These are phyloP conservation scores for Epichloe sibirici DNA, from an alignment of 2,329 filamentous ascomycete genomes.

Conservation along the genomic window DNA sequence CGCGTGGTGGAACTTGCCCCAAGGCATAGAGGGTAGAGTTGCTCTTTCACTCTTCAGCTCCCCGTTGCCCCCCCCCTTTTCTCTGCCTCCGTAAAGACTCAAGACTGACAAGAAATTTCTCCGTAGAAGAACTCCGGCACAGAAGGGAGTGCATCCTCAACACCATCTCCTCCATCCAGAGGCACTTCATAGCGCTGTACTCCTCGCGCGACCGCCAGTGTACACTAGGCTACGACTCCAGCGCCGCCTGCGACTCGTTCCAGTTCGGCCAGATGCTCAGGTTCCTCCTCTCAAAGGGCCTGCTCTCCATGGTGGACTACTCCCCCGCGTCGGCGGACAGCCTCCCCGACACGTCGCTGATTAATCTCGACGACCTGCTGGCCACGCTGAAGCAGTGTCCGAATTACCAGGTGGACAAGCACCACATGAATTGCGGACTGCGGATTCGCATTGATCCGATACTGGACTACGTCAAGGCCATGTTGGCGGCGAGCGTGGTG, in stretches of 20 bases:
- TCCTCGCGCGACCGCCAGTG: slow-evolving; percentile 57
- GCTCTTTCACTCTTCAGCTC: neutral
- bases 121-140: slow-evolving; percentile 49
- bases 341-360: slow-evolving; percentile 36
- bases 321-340: slow-evolving; percentile 33
- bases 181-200: slow-evolving; percentile 56
- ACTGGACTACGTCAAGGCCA: slow-evolving; percentile 49
- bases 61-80: too few species aligned
- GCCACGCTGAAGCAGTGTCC: slow-evolving; percentile 52
- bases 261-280: slow-evolving; percentile 68
- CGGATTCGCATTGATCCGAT: slow-evolving; percentile 53
- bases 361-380: slow-evolving; percentile 51
- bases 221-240: slow-evolving; percentile 62
- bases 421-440: slow-evolving; percentile 63
- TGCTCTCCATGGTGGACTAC: slow-evolving; percentile 48
- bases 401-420: slow-evolving; percentile 60
- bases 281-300: slow-evolving; percentile 51
- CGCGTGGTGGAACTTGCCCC: slow-evolving; percentile 62
- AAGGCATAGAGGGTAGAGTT: slow-evolving; percentile 48
- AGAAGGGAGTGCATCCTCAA: slow-evolving; percentile 55
- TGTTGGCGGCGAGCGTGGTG: slow-evolving; percentile 36
- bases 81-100: neutral
- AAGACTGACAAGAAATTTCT: neutral
- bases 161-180: slow-evolving; percentile 56
- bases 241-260: slow-evolving; percentile 60